Evolutionary conservation across 192 early-diverging fungal genomes (phyloP).

Genomic region (Rhizophagus prolifer): DNA sequence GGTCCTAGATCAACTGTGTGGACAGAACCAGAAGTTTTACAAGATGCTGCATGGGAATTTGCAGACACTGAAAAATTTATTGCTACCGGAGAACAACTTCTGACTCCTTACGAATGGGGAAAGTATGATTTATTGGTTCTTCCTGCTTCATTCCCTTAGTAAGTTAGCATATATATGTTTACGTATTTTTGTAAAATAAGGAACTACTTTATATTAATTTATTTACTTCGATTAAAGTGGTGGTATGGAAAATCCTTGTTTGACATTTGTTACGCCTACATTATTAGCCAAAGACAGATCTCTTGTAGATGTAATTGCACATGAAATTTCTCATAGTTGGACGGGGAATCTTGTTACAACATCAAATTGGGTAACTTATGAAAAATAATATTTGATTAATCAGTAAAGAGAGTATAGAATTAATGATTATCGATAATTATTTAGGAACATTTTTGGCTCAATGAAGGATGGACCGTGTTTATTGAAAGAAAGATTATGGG

Average conservation of each 20-base stretch:
- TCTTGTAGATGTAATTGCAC: constrained; percentile 91
- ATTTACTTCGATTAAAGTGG: constrained; percentile 40
- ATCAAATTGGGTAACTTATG: constrained; percentile 68
- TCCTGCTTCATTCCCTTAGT: constrained; percentile 84
- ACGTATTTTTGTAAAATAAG: too few relatives aligned
- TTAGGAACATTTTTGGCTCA: constrained; percentile 83
- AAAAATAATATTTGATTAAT: constrained; percentile 21
- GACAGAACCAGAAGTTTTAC: constrained; percentile 90
- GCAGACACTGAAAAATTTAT: constrained; percentile 69
- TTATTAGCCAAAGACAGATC: constrained; percentile 92
- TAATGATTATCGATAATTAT: not conserved
- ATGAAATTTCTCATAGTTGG: constrained; percentile 94
- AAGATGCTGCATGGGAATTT: constrained; percentile 95
- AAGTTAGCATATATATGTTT: not conserved
- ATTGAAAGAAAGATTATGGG: constrained; percentile 87
- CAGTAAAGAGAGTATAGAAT: not conserved
- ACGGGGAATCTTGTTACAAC: constrained; percentile 85
- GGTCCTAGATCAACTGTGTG: constrained; percentile 95
- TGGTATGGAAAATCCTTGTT: constrained; percentile 97
- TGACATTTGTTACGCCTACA: constrained; percentile 98
- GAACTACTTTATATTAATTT: not conserved
- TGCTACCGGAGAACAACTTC: constrained; percentile 63
- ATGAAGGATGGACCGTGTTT: constrained; percentile 95
- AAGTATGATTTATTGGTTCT: constrained; percentile 91
- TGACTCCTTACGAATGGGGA: constrained; percentile 96